Evolutionary conservation across 1,284 basidiomycete genomes (phyloP), one percentile per base, ranked within the genome.

Genomic region (Chalciporus sp.): DNA sequence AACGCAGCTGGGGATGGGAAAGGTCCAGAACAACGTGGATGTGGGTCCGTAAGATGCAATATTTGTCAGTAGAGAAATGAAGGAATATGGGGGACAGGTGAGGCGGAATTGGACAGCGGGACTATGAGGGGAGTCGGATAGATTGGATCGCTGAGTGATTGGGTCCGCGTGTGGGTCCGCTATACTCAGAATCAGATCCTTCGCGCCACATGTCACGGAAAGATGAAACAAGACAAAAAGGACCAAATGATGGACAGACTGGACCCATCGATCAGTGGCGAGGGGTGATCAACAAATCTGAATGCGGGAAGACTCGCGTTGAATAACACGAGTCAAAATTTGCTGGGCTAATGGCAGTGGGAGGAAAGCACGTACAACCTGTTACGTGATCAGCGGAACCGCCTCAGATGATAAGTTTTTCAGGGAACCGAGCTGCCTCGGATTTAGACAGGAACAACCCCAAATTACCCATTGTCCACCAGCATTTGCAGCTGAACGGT

Each of bases 371-470:
- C 48, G 54, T 53, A 62, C 56, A 56, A 50, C 56, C 57, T 42
- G 58, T 68, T 72, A 68, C 67, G 67, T 68, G 57, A 68, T 58
- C 55, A 55, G 48, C 60, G 61, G 65, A 54, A 67, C 58, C 58
- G 58, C 64, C 61, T 52, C 45, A 58, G 37, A 42, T 43, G 49
- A 64, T 48, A 41, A 48, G 41, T 20, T 41, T 40, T 20, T 23
- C 42, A 45, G 33, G 49, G 20, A 23, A 27, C 33, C 17, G 31
- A 31, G 14, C 19, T 29, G 10, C 39, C 16, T 16, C 53, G 33
- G 26, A 64, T 53, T 64, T 51, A 52, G 57, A 45, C 35, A 42
- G 31, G 31, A 33, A 33, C 40, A 50, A 37, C 48, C 44, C 33
- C 10, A 23, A 23, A 23, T 17, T 7, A 5, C 6, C 35, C 35